These are phyloP conservation scores for Nigrograna mackinnonii DNA, from an alignment of 2,329 filamentous ascomycete genomes.

Conservation along the genomic window DNA sequence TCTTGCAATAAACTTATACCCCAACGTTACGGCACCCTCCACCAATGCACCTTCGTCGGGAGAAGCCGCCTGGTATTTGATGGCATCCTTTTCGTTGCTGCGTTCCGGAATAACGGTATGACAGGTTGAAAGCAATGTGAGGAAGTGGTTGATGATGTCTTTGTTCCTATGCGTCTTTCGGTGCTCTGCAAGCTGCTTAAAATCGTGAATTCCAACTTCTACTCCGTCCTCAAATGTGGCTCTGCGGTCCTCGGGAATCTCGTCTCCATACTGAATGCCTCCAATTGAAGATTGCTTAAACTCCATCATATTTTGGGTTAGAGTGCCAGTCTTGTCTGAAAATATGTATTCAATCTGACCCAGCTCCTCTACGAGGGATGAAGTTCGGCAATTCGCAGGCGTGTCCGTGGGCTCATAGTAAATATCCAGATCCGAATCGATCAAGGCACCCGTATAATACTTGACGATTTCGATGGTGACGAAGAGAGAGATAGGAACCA, in stretches of 20 bases:
- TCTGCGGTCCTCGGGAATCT: slow-evolving; percentile 86
- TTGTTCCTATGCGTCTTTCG: slow-evolving; percentile 62
- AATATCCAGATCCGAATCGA: slow-evolving; percentile 96
- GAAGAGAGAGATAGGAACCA: slow-evolving; percentile 97
- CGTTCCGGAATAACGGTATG: slow-evolving; percentile 97
- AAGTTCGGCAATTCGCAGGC: slow-evolving; percentile 92
- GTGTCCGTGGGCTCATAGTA: slow-evolving; percentile 97
- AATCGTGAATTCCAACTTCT: slow-evolving; percentile 82
- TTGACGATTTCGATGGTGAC: slow-evolving; percentile 98
- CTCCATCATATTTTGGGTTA: slow-evolving; percentile 99
- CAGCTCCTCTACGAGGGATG: slow-evolving; percentile 92
- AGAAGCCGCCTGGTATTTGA: slow-evolving; percentile 98
- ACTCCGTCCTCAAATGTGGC: slow-evolving; percentile 77
- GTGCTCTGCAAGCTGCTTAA: slow-evolving; percentile 74
- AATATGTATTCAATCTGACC: slow-evolving; percentile 99
- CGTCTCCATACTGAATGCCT: slow-evolving; percentile 91
- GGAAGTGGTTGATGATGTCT: slow-evolving; percentile 78
- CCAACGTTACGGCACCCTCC: slow-evolving; percentile 81
- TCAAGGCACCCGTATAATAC: slow-evolving; percentile 96
- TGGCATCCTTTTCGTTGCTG: slow-evolving; percentile 76
- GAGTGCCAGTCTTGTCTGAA: slow-evolving; percentile 94
- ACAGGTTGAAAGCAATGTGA: slow-evolving; percentile 84
- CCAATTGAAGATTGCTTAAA: slow-evolving; percentile 94
- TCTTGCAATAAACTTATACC: slow-evolving; percentile 87
- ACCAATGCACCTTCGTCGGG: slow-evolving; percentile 97